Evolutionary conservation across 2,329 filamentous ascomycete species (phyloP).

Genomic region (Aspergillus versicolor): DNA sequence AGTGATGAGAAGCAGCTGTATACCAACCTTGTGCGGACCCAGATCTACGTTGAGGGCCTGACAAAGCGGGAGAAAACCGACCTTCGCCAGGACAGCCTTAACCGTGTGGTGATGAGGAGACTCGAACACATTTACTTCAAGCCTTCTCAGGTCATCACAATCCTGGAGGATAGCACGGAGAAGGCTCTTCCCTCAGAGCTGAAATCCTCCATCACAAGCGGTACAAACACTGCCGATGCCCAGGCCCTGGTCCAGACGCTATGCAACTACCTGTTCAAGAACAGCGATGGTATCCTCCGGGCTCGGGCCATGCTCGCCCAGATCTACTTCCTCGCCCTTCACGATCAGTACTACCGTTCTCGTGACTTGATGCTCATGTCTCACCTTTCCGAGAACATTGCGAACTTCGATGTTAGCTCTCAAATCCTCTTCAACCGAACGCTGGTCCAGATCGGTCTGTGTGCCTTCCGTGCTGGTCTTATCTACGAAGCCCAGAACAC

Average conservation of each 20-base stretch:
- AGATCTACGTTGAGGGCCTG: constrained; percentile 84
- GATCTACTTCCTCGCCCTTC: constrained; percentile 96
- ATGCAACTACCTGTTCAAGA: constrained; percentile 89
- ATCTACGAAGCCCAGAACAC: constrained; percentile 98
- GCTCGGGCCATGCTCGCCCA: constrained; percentile 97
- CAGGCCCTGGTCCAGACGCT: constrained; percentile 74
- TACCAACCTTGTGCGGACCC: constrained; percentile 83
- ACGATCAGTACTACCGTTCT: constrained; percentile 96
- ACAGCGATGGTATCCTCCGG: constrained; percentile 94
- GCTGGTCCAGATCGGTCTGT: constrained; percentile 94
- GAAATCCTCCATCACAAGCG: constrained; percentile 79
- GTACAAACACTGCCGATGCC: constrained; percentile 66
- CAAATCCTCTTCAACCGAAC: constrained; percentile 99
- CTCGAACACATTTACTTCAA: constrained; percentile 99
- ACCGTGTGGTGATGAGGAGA: constrained; percentile 89
- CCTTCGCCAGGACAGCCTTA: constrained; percentile 79
- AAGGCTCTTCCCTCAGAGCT: constrained; percentile 69
- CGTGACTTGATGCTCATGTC: constrained; percentile 99
- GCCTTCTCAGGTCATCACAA: constrained; percentile 88
- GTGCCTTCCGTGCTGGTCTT: constrained; percentile 93
- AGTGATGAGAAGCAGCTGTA: constrained; percentile 89
- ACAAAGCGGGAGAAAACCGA: constrained; percentile 69
- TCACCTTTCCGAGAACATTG: constrained; percentile 94
- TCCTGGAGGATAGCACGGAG: constrained; percentile 93
- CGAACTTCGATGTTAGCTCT: constrained; percentile 92